Evolutionary conservation across 371 early-diverging fungal genomes (phyloP), one percentile per base, ranked within the genome.

Genomic region (Nematocida displodere): DNA sequence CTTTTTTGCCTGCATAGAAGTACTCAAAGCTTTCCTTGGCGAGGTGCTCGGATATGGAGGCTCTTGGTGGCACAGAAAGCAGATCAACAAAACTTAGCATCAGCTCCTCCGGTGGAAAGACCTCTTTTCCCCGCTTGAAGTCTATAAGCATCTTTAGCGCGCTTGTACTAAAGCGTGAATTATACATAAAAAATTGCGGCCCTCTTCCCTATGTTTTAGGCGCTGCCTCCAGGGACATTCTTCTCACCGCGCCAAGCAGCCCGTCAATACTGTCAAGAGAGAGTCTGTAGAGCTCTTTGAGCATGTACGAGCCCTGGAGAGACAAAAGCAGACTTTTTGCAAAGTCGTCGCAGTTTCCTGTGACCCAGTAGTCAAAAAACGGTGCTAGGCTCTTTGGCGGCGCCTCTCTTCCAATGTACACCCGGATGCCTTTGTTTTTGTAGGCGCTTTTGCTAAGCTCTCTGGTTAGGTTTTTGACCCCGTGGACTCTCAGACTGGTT

Each of bases 401-500:
- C 0, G 76, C 42, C 47, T 78, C 81, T 42, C 67, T 36, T 33
- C 80, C 79, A n/a, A 84, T 78, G 61, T 78, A 79, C 36, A 84
- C 67, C 24, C 66, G n/a, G 33, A 66, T 68, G 0, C 80, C 80
- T 20, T 66, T 36, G 20, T 68, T 80, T 2, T 44, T 75, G 48
- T 54, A 40, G 11, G 36, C 42, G n/a, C 34, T 48, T 49, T 61
- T 77, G 17, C 33, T 47, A 40, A 92, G 86, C 42, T 90, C 87
- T 79, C 89, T 90, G 37, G 95, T 89, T 40, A 97, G 86, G 79
- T 87, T 85, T 61, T 91, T 90, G 42, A 95, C 87, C 0, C 95
- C 97, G 77, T 89, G 87, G 24, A 96, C 91, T 80, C 92, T 92
- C 22, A 98, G 87, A 5, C 91, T 90, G 15, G 99, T 98, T 29